phyloP scores from a whole-genome alignment of 352 stramenopile genomes.

The Phytopythium ostracodes region DNA sequence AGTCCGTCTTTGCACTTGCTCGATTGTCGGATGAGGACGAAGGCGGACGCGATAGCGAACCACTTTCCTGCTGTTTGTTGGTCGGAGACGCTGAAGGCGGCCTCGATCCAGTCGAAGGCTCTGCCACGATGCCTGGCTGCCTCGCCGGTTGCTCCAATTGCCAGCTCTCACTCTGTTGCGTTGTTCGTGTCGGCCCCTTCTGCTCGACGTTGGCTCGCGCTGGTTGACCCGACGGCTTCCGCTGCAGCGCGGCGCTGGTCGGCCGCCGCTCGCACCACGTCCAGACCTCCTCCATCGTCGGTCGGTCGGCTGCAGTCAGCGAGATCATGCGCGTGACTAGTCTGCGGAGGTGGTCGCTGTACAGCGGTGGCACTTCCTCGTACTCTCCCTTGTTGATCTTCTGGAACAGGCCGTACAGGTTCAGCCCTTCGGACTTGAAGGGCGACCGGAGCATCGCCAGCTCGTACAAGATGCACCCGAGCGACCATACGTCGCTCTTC shows the following conservation, averaged over 20 bases:
- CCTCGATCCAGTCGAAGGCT: neutral
- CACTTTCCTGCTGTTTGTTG: slow-evolving; percentile 20
- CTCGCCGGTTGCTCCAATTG: neutral
- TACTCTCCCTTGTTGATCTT: slow-evolving; percentile 90
- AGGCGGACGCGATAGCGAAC: slow-evolving; percentile 23
- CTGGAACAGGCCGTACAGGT: slow-evolving; percentile 89
- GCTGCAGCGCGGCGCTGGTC: slow-evolving; percentile 25
- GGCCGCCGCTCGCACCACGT: slow-evolving; percentile 35
- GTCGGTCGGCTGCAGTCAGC: slow-evolving; percentile 48
- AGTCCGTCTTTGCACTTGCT: slow-evolving; percentile 2
- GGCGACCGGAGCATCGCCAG: slow-evolving; percentile 92
- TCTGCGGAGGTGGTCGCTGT: slow-evolving; percentile 51
- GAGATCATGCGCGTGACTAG: slow-evolving; percentile 77
- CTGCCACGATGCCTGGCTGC: neutral
- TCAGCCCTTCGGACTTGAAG: slow-evolving; percentile 92
- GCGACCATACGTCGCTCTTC: slow-evolving; percentile 94
- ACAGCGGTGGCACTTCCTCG: slow-evolving; percentile 50
- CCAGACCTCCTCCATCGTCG: slow-evolving; percentile 68
- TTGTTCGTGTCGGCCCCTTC: neutral
- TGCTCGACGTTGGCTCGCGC: neutral
- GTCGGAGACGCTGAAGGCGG: slow-evolving; percentile 14
- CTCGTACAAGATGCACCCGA: slow-evolving; percentile 96
- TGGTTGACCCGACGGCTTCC: neutral
- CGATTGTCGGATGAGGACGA: slow-evolving; percentile 26
- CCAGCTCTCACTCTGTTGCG: neutral